Base-by-base conservation (phyloP, 192 early-diverging fungal species). In the Jimgerdemannia flammicorona region DNA sequence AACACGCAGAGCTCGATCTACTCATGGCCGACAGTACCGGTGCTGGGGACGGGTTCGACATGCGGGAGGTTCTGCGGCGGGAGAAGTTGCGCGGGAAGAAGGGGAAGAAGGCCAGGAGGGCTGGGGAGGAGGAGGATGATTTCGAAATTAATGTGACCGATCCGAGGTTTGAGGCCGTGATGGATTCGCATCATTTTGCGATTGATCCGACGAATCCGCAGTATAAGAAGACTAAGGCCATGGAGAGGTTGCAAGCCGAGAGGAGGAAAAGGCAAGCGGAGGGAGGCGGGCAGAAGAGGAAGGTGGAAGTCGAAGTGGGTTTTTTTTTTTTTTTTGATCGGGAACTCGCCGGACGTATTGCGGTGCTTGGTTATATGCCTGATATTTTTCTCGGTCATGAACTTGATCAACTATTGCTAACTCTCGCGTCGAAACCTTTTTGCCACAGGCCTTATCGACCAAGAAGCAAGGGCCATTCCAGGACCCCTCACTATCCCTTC, bases 171-270 rank as follows among this genome's bases (percentile, higher is more conserved):
- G 79, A 87, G 19, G 90, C 92, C 0, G 49, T 97, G 78, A 86
- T 91, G 44, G 91, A 95, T 3, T 91, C 90, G 9, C 91, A 95
- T 80, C 91, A 93, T 71, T 97, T 97, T 83, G 95, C 95, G 40
- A 94, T 99, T 66, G 97, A 99, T 78, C 95, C 96, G 18, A 96
- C 95, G 54, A 97, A 95, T 83, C 94, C 97, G 70, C 90, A 93
- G 84, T 95, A 90, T 84, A 95, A 94, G 83, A 94, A 94, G 84
- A 94, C 94, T 14, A 91, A 90, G 70, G 89, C 84, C 40, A 94
- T 94, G 94, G 76, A 74, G 9, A 91, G 91, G 75, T 74, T 94
- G n/a, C 79, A 94, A 77, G 79, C 90, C 44, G 85, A 87, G 49
- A 63, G 67, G 75, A 83, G 74, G 77, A 77, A 75, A 66, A 70